Evolutionary conservation across 2,329 filamentous ascomycete species (phyloP).

Genomic region (Scedosporium dehoogii): DNA sequence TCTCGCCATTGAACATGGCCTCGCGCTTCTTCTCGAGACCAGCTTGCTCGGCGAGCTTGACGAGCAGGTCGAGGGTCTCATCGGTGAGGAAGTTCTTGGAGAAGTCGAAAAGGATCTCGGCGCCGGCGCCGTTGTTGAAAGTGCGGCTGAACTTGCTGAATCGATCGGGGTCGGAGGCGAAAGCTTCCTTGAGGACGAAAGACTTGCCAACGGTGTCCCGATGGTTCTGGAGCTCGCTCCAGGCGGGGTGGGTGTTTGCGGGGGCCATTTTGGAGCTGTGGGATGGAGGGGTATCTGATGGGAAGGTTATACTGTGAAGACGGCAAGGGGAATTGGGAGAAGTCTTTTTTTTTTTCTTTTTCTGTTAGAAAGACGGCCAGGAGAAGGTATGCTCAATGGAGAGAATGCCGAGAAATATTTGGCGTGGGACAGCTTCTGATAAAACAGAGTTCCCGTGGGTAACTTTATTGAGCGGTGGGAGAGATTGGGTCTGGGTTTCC

Average conservation of each 20-base stretch:
- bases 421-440: background rate
- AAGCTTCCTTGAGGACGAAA: slow-evolving; percentile 89
- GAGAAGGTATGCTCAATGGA: background rate
- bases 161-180: slow-evolving; percentile 75
- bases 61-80: slow-evolving; percentile 77
- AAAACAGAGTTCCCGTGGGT: background rate
- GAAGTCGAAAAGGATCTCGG: slow-evolving; percentile 94
- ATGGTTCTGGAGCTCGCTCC: slow-evolving; percentile 85
- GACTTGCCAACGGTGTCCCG: slow-evolving; percentile 77
- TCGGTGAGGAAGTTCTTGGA: slow-evolving; percentile 97
- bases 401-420: background rate
- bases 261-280: slow-evolving; percentile 53
- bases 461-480: background rate
- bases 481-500: background rate
- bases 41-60: slow-evolving; percentile 86
- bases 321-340: background rate
- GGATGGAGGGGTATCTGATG: background rate
- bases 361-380: background rate
- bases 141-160: slow-evolving; percentile 85
- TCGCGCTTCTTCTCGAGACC: slow-evolving; percentile 88
- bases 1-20: slow-evolving; percentile 93
- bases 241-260: slow-evolving; percentile 75
- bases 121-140: slow-evolving; percentile 66
- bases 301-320: background rate
- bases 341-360: background rate